Conservation (phyloP, 306 rosid genomes). For the Cicer pinnatifidum region DNA sequence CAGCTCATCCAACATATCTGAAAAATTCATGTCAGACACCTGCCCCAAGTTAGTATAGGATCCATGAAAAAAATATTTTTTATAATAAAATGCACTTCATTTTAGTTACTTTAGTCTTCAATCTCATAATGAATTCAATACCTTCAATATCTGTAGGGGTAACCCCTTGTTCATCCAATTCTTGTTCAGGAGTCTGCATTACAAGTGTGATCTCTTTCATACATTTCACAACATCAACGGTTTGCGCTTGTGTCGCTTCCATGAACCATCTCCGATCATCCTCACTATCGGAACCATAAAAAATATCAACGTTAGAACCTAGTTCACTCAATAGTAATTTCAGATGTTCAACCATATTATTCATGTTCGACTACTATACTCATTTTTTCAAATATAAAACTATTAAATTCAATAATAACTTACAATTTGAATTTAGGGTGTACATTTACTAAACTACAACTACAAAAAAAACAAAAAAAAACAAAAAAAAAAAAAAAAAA, state of each 20-base stretch:
- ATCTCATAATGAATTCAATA: slow-evolving; percentile 10
- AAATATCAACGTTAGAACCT: slow-evolving; percentile 16
- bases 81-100: neutral
- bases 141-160: slow-evolving; percentile 80
- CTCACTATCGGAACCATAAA: slow-evolving; percentile 55
- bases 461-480: no score
- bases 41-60: no score
- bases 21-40: no score
- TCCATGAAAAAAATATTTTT: no score
- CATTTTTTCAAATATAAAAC: no score
- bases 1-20: no score
- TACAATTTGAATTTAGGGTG: neutral
- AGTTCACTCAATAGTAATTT: slow-evolving; percentile 4
- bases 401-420: no score
- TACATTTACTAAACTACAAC: neutral
- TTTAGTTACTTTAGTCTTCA: neutral
- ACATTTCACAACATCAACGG: slow-evolving; percentile 76
- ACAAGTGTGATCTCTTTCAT: slow-evolving; percentile 93
- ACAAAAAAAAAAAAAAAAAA: no score
- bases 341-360: neutral
- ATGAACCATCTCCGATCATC: slow-evolving; percentile 88
- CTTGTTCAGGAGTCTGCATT: slow-evolving; percentile 86
- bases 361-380: slow-evolving; percentile 15
- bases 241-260: slow-evolving; percentile 93
- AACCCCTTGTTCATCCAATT: slow-evolving; percentile 86